Evolutionary conservation across 179 eudicot species (phyloP).

Genomic region (Spergularia azorica): DNA sequence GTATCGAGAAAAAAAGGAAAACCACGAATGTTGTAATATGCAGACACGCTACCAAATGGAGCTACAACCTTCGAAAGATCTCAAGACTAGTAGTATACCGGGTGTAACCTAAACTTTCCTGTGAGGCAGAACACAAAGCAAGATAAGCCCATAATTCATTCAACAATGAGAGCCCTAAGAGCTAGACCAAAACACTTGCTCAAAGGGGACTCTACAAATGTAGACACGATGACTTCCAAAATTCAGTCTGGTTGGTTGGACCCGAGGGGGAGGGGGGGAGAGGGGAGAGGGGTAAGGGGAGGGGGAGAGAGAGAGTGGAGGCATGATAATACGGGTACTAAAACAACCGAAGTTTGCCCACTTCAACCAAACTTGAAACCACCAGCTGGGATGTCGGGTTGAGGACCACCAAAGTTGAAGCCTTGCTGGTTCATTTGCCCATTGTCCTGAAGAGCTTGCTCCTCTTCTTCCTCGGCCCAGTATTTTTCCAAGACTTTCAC

Average conservation of each 20-base stretch:
- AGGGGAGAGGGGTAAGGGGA: too few relatives aligned
- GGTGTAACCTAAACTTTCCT: slow-evolving; percentile 31
- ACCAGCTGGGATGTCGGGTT: slow-evolving; percentile 52
- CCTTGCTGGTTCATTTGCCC: slow-evolving; percentile 34
- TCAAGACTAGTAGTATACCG: background rate
- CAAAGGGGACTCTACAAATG: slow-evolving; percentile 19
- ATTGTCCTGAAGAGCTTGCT: slow-evolving; percentile 38
- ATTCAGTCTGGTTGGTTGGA: slow-evolving; percentile 12
- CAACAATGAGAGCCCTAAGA: slow-evolving; percentile 28
- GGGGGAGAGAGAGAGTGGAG: background rate
- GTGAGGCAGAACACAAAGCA: slow-evolving; percentile 32
- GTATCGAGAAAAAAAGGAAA: too few relatives aligned
- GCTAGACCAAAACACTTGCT: slow-evolving; percentile 41
- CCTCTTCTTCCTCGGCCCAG: slow-evolving; percentile 83
- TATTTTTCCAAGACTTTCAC: slow-evolving; percentile 80
- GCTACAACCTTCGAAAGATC: too few relatives aligned
- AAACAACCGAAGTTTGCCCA: slow-evolving; percentile 1
- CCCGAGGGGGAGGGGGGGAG: too few relatives aligned
- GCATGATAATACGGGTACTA: background rate
- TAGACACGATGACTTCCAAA: slow-evolving; percentile 23
- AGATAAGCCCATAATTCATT: slow-evolving; percentile 22
- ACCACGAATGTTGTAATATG: too few relatives aligned
- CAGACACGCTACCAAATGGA: too few relatives aligned
- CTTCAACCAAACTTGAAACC: slow-evolving; percentile 58
- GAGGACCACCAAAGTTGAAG: slow-evolving; percentile 50